Conservation (phyloP, 257 asterid species). For the Solanum chilense region DNA sequence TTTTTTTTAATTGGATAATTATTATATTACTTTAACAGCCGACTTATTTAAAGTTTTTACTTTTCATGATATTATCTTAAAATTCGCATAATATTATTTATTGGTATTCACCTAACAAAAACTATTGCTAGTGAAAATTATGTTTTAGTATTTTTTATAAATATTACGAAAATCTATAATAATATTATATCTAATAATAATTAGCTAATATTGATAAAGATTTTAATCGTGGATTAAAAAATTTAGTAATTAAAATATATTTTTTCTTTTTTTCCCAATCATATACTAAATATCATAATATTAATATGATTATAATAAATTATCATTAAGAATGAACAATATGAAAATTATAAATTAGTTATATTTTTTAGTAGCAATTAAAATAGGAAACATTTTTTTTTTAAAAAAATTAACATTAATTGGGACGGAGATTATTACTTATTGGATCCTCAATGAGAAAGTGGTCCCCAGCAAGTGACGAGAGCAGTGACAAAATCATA, state of each 20-base stretch:
- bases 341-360: not conserved
- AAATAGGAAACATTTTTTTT: not conserved
- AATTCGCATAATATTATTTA: not conserved
- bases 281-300: not conserved
- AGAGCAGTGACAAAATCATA: constrained; percentile 15
- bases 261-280: too few relatives aligned
- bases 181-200: too few relatives aligned
- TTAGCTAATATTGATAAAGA: too few relatives aligned
- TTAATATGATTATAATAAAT: not conserved
- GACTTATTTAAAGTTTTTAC: not conserved
- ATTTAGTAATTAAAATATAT: too few relatives aligned
- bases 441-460: too few relatives aligned
- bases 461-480: constrained; percentile 4
- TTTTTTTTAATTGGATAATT: not conserved
- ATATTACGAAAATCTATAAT: accelerated
- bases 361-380: not conserved
- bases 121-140: too few relatives aligned
- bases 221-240: accelerated
- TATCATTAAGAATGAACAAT: not conserved
- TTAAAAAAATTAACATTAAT: not conserved
- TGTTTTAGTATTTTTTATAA: accelerated
- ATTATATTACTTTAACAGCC: not conserved
- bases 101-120: not conserved
- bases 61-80: not conserved
- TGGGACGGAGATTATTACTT: not conserved